phyloP scores from a whole-genome alignment of 1,284 basidiomycete species.

The Papiliotrema terrestris region DNA sequence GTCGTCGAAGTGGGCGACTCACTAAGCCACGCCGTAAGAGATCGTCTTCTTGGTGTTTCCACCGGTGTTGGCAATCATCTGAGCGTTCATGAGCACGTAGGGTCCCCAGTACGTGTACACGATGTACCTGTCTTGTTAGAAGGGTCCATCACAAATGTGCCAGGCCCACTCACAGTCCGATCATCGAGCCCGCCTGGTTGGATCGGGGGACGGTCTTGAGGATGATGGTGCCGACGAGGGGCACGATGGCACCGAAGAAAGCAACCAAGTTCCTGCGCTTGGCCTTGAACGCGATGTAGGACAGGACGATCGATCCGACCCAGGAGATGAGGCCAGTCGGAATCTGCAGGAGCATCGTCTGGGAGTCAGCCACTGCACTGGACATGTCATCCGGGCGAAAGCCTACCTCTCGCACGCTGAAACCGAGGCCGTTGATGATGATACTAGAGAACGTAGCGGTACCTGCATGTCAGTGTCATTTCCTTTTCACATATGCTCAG shows the following conservation, averaged over 20 bases:
- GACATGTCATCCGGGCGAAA: neutral
- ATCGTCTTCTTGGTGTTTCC: slow-evolving; percentile 27
- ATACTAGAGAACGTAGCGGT: slow-evolving; percentile 13
- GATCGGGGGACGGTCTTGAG: slow-evolving; percentile 20
- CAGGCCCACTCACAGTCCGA: slow-evolving; percentile 15
- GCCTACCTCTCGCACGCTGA: slow-evolving; percentile 2
- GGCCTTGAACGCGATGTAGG: slow-evolving; percentile 20
- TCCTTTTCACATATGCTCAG: neutral
- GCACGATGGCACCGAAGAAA: slow-evolving; percentile 4
- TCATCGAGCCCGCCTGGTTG: slow-evolving; percentile 1
- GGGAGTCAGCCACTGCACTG: neutral
- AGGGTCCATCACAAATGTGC: no score
- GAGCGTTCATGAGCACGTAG: slow-evolving; percentile 23
- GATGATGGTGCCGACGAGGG: slow-evolving; percentile 17
- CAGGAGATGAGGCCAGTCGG: slow-evolving; percentile 37
- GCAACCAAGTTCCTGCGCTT: neutral
- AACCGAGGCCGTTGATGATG: slow-evolving; percentile 19
- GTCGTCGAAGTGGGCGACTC: neutral
- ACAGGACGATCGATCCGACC: slow-evolving; percentile 25
- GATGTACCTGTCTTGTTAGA: no score
- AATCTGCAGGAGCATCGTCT: slow-evolving; percentile 29
- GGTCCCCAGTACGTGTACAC: slow-evolving; percentile 3
- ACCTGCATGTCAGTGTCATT: neutral
- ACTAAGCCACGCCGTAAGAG: slow-evolving; percentile 20
- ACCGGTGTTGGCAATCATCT: slow-evolving; percentile 19